Conservation (phyloP, 805 yeast species). For the Candida boidinii region DNA sequence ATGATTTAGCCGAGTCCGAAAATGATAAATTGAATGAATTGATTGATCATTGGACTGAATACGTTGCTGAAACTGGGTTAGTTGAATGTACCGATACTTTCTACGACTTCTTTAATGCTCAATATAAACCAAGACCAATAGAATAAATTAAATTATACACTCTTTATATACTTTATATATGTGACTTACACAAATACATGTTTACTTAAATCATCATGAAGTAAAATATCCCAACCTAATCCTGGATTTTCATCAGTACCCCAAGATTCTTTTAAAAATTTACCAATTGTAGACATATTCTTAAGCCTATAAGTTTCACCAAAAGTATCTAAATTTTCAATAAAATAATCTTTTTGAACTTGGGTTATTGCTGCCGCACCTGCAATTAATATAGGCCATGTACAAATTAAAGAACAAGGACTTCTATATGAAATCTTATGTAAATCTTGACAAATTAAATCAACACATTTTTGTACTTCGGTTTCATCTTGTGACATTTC, state of each 20-base stretch:
- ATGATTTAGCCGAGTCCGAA: slow-evolving; percentile 29
- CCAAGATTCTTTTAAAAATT: slow-evolving; percentile 11
- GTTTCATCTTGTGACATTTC: slow-evolving; percentile 1
- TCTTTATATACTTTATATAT: too few species aligned
- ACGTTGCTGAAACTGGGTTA: slow-evolving; percentile 43
- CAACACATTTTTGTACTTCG: slow-evolving; percentile 5
- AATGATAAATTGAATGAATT: slow-evolving; percentile 32
- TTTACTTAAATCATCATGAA: slow-evolving; percentile 3
- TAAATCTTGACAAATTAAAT: slow-evolving; percentile 5
- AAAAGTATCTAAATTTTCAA: slow-evolving; percentile 6
- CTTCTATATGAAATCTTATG: slow-evolving; percentile 7
- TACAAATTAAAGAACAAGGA: slow-evolving; percentile 6
- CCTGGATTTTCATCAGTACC: slow-evolving; percentile 2
- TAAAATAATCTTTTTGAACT: slow-evolving; percentile 9
- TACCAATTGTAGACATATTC: slow-evolving; percentile 5
- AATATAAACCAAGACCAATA: neutral
- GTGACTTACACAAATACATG: neutral
- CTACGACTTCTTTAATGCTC: slow-evolving; percentile 1
- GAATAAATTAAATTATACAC: too few species aligned
- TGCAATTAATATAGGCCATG: slow-evolving; percentile 13
- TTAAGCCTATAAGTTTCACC: slow-evolving; percentile 6
- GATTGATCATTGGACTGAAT: slow-evolving; percentile 39
- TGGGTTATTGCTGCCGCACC: slow-evolving; percentile 8
- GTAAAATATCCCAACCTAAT: slow-evolving; percentile 6
- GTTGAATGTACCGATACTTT: slow-evolving; percentile 20